These are phyloP conservation scores for Dendrostoma leiphaemia DNA, from an alignment of 2,329 filamentous ascomycete genomes.

Conservation along the genomic window DNA sequence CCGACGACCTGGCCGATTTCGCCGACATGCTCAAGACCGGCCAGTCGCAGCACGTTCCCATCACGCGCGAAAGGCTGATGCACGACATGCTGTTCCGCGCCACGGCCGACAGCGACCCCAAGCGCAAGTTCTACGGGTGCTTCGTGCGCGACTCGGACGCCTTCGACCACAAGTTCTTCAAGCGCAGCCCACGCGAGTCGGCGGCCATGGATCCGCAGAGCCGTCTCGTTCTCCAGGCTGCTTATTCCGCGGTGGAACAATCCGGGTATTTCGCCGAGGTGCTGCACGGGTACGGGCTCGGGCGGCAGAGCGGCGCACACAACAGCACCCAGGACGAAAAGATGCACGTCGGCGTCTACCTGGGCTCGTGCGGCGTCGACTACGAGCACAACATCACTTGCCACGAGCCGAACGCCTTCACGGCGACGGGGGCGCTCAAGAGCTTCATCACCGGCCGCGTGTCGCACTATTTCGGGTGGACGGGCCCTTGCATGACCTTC, in stretches of 20 bases:
- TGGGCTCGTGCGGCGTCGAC: constrained; percentile 33
- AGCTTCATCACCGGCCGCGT: constrained; percentile 28
- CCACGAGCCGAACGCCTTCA: constrained; percentile 33
- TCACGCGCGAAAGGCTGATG: constrained; percentile 30
- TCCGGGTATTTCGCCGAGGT: constrained; percentile 19
- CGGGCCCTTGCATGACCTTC: constrained; percentile 29
- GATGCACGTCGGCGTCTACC: constrained; percentile 12
- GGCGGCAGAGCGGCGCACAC: no score
- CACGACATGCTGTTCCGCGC: background rate
- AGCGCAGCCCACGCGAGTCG: constrained; percentile 32
- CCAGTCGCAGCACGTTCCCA: constrained; percentile 5
- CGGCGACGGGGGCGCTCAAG: constrained; percentile 22
- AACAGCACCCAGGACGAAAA: no score
- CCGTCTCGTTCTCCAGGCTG: constrained; percentile 33
- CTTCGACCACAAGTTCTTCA: constrained; percentile 42
- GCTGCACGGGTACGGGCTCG: background rate
- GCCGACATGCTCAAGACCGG: constrained; percentile 17
- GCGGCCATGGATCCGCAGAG: constrained; percentile 38
- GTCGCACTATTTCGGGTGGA: constrained; percentile 33
- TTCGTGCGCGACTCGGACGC: constrained; percentile 22
- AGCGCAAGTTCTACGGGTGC: constrained; percentile 21
- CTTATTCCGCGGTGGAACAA: constrained; percentile 39
- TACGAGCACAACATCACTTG: constrained; percentile 38
- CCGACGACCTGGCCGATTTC: constrained; percentile 17
- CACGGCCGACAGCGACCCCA: constrained; percentile 35